Evolutionary conservation across 2,329 filamentous ascomycete genomes (phyloP).

Genomic region (Fusarium torulosum): DNA sequence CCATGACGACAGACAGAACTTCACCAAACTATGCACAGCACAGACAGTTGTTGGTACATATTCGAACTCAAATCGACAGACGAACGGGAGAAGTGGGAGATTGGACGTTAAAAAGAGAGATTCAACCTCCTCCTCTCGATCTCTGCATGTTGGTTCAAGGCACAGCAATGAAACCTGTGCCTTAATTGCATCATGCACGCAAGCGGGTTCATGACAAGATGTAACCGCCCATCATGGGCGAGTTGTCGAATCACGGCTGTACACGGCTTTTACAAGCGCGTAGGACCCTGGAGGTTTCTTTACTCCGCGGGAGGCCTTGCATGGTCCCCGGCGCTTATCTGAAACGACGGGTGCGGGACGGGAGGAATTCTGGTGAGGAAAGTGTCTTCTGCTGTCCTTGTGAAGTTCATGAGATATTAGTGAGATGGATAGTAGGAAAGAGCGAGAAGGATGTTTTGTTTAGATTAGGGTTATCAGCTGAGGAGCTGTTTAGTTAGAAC

Average conservation of each 20-base stretch:
- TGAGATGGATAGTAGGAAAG: not conserved
- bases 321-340: conserved; percentile 14
- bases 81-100: not conserved
- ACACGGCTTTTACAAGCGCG: conserved; percentile 4
- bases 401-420: not conserved
- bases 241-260: conserved; percentile 1
- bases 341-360: not conserved
- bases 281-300: not conserved
- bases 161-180: conserved; percentile 6
- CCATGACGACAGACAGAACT: conserved; percentile 9
- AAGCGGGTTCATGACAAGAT: not conserved
- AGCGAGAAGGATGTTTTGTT: not conserved
- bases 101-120: conserved; percentile 13
- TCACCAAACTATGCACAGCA: conserved; percentile 3
- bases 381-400: not conserved
- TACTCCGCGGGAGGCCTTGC: not conserved
- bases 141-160: conserved; percentile 4
- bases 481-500: not conserved
- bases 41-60: not conserved
- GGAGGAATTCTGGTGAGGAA: not conserved
- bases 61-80: not conserved
- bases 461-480: not conserved
- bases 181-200: not conserved
- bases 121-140: not conserved
- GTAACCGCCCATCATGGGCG: conserved; percentile 1